phyloP scores from a whole-genome alignment of 2,329 filamentous ascomycete species.

The Diplodia corticola region DNA sequence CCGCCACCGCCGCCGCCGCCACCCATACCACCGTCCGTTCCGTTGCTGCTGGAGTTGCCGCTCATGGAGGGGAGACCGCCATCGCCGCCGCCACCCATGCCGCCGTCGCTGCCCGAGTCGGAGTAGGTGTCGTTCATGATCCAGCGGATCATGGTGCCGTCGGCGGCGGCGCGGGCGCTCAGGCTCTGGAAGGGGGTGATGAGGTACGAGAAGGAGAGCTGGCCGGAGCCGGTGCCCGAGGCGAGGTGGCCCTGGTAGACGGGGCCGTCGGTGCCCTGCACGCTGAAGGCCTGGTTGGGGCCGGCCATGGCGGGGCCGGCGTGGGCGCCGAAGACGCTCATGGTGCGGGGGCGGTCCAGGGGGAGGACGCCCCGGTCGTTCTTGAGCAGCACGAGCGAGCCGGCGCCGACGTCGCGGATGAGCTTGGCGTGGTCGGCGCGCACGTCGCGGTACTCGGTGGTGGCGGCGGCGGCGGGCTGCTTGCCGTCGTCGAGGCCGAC shows the following conservation, averaged over 20 bases:
- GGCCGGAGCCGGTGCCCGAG: slow-evolving; percentile 86
- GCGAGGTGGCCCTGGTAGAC: slow-evolving; percentile 68
- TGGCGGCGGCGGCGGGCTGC: slow-evolving; percentile 36
- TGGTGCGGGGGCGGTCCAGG: slow-evolving; percentile 56
- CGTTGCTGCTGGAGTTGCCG: slow-evolving; percentile 10
- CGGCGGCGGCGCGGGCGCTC: slow-evolving; percentile 38
- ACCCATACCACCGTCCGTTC: background rate
- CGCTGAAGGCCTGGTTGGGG: slow-evolving; percentile 72
- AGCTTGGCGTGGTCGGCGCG: slow-evolving; percentile 36
- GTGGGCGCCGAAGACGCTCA: slow-evolving; percentile 54
- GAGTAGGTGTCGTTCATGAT: slow-evolving; percentile 20
- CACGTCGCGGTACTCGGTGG: slow-evolving; percentile 29
- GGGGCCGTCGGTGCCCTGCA: slow-evolving; percentile 61
- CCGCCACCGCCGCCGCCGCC: background rate
- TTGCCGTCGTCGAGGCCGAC: slow-evolving; percentile 49
- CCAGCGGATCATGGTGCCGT: slow-evolving; percentile 36
- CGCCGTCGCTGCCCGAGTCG: background rate
- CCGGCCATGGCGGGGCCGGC: slow-evolving; percentile 33
- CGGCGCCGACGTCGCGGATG: slow-evolving; percentile 47
- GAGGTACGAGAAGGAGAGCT: slow-evolving; percentile 68
- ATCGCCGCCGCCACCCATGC: background rate
- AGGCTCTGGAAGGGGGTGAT: slow-evolving; percentile 47
- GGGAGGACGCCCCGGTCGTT: slow-evolving; percentile 71
- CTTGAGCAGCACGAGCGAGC: slow-evolving; percentile 52
- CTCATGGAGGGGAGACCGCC: background rate